Conservation (phyloP, 106 monocot genomes). For the Posidonia australis region DNA sequence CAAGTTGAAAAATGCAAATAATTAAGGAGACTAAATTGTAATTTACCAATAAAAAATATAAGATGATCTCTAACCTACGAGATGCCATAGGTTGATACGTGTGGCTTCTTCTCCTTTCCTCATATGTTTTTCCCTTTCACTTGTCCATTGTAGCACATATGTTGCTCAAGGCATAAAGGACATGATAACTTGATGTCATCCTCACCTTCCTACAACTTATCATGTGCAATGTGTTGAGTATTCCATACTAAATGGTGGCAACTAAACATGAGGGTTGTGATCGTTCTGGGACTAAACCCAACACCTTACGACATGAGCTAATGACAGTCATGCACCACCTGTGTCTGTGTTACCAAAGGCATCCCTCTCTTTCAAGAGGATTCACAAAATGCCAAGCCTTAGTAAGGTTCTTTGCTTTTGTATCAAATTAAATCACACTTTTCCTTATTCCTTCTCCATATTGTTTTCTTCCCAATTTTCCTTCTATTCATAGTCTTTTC, state of each 20-base stretch:
- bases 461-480: too few species aligned
- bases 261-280: background rate
- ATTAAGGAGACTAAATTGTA: too few species aligned
- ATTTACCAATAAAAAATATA: too few species aligned
- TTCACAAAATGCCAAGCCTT: background rate
- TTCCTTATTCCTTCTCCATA: too few species aligned
- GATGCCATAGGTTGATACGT: too few species aligned
- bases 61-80: too few species aligned
- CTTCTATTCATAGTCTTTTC: too few species aligned
- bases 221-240: background rate
- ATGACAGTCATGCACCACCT: constrained; percentile 11
- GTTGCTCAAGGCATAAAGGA: background rate
- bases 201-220: constrained; percentile 10
- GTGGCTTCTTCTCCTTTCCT: too few species aligned
- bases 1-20: too few species aligned
- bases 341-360: constrained; percentile 5
- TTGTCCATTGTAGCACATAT: background rate
- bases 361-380: constrained; percentile 15
- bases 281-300: constrained; percentile 1
- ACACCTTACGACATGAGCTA: constrained; percentile 10
- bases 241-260: constrained; percentile 6
- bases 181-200: constrained; percentile 17
- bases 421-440: too few species aligned
- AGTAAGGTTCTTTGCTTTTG: too few species aligned
- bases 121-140: too few species aligned